Base-by-base conservation (phyloP, 176 grass and related monocot species). In the Oryza australiensis region DNA sequence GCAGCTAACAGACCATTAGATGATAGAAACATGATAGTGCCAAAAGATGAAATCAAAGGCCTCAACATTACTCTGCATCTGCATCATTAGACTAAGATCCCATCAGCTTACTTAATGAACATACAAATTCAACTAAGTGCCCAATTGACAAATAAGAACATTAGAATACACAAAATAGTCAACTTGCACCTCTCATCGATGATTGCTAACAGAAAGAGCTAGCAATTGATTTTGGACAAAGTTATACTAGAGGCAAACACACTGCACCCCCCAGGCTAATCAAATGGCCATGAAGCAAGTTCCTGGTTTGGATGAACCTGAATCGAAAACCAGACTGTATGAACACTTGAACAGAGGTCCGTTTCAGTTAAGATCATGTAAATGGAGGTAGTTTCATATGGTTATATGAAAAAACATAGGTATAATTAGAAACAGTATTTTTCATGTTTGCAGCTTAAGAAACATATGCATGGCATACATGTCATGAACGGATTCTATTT, bases 11-110 rank as follows among this genome's bases (percentile, higher is more conserved):
- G 23, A 35, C 64, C 9, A 60, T 76, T 76, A 48, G 22, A 78
- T 37, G 57, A 65, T 22, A 82, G 9, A 69, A 81, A 20, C 59
- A 91, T 83, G 84, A 80, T 78, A 40, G 4, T 37, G 23, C 37
- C 79, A 49, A 83, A 83, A 74, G 67, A 86, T 48, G 34, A 72
- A 84, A 85, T 49, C 37, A 85, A 82, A 89, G 66, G 73, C 23
- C 40, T 57, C 43, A 34, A 81, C 66, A 20, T 30, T 60, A 34
- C 5, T n/a, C n/a, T n/a, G n/a, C n/a, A n/a, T 30, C 24, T 33
- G 5, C n/a, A 85, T 34, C 27, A 22, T 42, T 71, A 66, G 12
- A 64, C 24, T 65, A 68, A 51, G 85, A 68, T 51, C 53, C 7
- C 37, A 29, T 46, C 9, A 20, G 37, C 12, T 77, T 37, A 60